Base-by-base conservation (phyloP, 306 rosid genomes). In the Hippophae tibetana region DNA sequence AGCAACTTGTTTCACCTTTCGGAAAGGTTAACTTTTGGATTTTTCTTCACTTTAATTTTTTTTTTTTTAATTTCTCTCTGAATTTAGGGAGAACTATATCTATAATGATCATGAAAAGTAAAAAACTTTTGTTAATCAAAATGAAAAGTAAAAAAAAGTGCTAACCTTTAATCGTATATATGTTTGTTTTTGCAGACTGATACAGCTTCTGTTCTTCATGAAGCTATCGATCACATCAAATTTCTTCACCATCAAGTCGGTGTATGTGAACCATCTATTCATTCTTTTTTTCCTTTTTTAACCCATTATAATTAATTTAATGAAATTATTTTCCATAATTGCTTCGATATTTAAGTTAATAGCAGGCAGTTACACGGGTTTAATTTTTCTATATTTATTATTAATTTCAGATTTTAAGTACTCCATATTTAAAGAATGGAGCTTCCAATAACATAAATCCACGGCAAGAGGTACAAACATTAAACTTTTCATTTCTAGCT, bases 1-100 rank as follows among this genome's bases (percentile, higher is more conserved):
- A 93, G 75, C 99, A 93, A 75, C 72, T 93, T 74, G 99, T 93
- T 78, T 88, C 99, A 62, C 99, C 99, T 81, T 93, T 93, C 68
- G 99, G 99, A 88, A 93, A 93, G 97, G 99, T 86, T 68, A 75
- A 23, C 43, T 56, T 77, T 58, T 71, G 73, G 62, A 58, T 65
- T 61, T 75, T 62, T 68, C 52, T 69, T 66, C 46, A 47, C 65
- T 55, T 60, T 56, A 54, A 47, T n/a, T 43, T 12, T 44, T 0
- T 2, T 31, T 31, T 2, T 2, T 31, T 31, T 31, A 31, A 31
- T 31, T 18, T 31, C 38, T 31, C 5, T 31, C 38, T 31, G 38
- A 31, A 31, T 31, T 58, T 51, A 43, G 23, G 13, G 2, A 40
- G 45, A 52, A 51, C 62, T 60, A 64, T 31, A 3, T 52, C 38